phyloP scores from a whole-genome alignment of 129 eudicot species.

The Centella asiatica region DNA sequence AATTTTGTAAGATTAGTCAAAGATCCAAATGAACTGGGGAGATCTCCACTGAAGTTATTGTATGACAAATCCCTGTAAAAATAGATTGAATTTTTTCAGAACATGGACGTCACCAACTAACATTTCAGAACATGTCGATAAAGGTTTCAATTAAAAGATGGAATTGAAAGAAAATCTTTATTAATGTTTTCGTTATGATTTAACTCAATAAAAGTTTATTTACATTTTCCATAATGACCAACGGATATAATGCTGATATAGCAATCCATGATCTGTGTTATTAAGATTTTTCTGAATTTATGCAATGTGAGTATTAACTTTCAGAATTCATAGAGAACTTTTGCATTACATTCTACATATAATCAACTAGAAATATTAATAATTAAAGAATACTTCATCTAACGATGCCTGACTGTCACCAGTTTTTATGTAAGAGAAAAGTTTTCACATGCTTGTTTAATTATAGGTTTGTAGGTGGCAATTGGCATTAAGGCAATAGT shows the following conservation, averaged over 20 bases:
- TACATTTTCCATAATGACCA: too few relatives aligned
- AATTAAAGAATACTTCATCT: background rate
- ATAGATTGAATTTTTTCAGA: background rate
- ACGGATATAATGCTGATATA: too few relatives aligned
- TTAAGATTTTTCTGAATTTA: too few relatives aligned
- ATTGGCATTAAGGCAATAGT: too few relatives aligned
- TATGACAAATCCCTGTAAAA: constrained; percentile 78
- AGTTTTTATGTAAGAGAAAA: too few relatives aligned
- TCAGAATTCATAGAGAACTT: background rate
- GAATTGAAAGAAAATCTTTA: background rate
- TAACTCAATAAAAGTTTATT: too few relatives aligned
- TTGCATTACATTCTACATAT: background rate
- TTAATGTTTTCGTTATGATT: too few relatives aligned
- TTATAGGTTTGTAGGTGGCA: too few relatives aligned
- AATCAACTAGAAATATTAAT: background rate
- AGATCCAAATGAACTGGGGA: constrained; percentile 62
- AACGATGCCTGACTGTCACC: too few relatives aligned
- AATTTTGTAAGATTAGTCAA: constrained; percentile 54
- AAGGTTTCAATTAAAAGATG: background rate
- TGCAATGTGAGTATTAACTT: background rate
- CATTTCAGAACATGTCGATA: background rate
- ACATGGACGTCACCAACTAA: background rate
- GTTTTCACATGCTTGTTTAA: background rate
- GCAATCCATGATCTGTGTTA: background rate
- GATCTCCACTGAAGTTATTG: constrained; percentile 76